phyloP scores from a whole-genome alignment of 495 filamentous ascomycete species.

The Astrothelium subdiscretum region DNA sequence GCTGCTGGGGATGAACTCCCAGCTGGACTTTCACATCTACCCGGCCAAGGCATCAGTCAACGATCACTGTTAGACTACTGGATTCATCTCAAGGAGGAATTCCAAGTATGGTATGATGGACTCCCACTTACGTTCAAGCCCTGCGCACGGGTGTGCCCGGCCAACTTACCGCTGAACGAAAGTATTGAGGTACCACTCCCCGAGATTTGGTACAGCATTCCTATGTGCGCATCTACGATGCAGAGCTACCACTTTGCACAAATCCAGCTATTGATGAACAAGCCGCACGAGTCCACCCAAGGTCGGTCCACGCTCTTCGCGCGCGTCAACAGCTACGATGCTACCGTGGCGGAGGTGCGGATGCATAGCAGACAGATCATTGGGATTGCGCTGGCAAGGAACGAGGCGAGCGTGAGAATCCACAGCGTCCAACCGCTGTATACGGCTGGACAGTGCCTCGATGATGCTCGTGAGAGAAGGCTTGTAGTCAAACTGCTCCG shows the following conservation, averaged over 20 bases:
- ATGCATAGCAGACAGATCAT: slow-evolving; percentile 48
- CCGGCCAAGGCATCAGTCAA: slow-evolving; percentile 40
- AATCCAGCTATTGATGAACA: slow-evolving; percentile 50
- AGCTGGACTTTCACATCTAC: slow-evolving; percentile 24
- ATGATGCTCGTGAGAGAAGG: slow-evolving; percentile 22
- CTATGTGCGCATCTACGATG: slow-evolving; percentile 54
- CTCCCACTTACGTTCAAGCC: slow-evolving; percentile 47
- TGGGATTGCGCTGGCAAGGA: slow-evolving; percentile 42
- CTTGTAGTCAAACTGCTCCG: slow-evolving; percentile 41
- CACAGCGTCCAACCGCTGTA: slow-evolving; percentile 51
- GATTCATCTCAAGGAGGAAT: slow-evolving; percentile 41
- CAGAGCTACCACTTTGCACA: slow-evolving; percentile 56
- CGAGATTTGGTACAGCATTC: slow-evolving; percentile 51
- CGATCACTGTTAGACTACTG: slow-evolving; percentile 45
- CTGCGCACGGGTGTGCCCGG: slow-evolving; percentile 27
- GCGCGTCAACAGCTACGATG: slow-evolving; percentile 42
- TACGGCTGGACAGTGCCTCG: slow-evolving; percentile 48
- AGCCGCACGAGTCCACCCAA: slow-evolving; percentile 45
- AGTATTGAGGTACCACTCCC: slow-evolving; percentile 33
- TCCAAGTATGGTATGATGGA: slow-evolving; percentile 48
- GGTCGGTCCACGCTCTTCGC: slow-evolving; percentile 35
- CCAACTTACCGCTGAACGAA: slow-evolving; percentile 17
- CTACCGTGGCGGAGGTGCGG: slow-evolving; percentile 41
- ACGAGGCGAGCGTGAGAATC: slow-evolving; percentile 44
- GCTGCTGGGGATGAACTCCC: slow-evolving; percentile 40